Base-by-base conservation (phyloP, 2,329 filamentous ascomycete genomes). In the Clarireedia hainanense region DNA sequence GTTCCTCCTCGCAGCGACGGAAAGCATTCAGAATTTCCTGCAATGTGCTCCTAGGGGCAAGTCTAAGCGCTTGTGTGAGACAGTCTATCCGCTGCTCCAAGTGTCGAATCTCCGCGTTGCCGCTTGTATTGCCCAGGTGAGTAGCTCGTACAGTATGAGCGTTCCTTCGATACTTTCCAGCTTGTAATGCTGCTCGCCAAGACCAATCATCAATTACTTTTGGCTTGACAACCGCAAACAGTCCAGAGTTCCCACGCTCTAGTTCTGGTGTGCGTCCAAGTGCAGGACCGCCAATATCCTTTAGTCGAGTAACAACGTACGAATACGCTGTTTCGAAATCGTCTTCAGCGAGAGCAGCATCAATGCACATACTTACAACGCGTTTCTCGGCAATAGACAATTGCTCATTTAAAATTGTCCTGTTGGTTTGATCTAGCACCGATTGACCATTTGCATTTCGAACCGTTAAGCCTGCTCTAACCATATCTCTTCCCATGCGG, bases 321-420 rank as follows among this genome's bases (percentile, higher is more conserved):
- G 88, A 91, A 68, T 92, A 94, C 10, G 89, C 89, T 0, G 89
- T 94, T 67, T 95, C 89, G 59, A 94, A 94, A 67, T 84, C 89
- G 60, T 91, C 84, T 66, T 91, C 88, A 9, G 77, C 76, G 1
- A 94, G 76, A 12, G 89, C 87, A 14, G 86, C 84, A 67, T 90
- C 84, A 42, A 92, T 83, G 60, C 88, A 90, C 86, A 92, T 89
- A 57, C 86, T 85, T 5, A 84, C 85, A 50, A 94, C 83, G 30
- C 88, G 80, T 48, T 80, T 81, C 65, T 86, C 82, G 4, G 81
- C 79, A 39, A 74, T 66, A 3, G 68, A 36, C 20, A 60, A 52
- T 49, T 65, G 61, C 26, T 71, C 71, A 45, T 69, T 66, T 37
- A 68, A 61, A 17, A 62, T 47, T 23, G 57, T 43, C 30, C 51